A percentile compares a stretch with the other conserved stretches of the same genome.
phyloP scores from a whole-genome alignment of 495 filamentous ascomycete genomes.

The Aspergillus kassunensis region DNA sequence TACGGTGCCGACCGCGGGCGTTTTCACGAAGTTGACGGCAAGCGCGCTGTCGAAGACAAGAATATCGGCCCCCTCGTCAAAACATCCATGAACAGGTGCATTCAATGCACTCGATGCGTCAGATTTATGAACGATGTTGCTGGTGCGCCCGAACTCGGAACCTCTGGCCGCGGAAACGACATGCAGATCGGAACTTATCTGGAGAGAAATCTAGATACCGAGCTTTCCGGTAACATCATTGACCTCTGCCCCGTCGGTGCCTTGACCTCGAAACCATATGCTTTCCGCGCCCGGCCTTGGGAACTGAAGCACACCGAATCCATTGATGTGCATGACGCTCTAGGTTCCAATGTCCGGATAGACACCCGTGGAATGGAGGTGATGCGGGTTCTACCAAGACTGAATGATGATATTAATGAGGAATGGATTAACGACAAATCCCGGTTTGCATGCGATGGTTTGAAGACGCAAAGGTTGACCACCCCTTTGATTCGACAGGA shows the following conservation, averaged over 20 bases:
- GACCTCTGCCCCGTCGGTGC: constrained; percentile 97
- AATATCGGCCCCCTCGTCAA: constrained; percentile 98
- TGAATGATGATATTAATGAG: constrained; percentile 98
- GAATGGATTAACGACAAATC: constrained; percentile 99
- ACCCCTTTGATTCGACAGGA: constrained; percentile 85
- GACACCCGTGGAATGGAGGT: constrained; percentile 93
- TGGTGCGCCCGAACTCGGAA: constrained; percentile 90
- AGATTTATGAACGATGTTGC: constrained; percentile 97
- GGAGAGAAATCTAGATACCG: constrained; percentile 83
- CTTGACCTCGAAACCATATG: constrained; percentile 93
- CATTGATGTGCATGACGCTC: constrained; percentile 85
- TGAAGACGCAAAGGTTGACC: constrained; percentile 90
- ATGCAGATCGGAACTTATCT: constrained; percentile 98
- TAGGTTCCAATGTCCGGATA: constrained; percentile 91
- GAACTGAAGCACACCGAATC: constrained; percentile 91
- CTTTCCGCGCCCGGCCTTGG: constrained; percentile 95
- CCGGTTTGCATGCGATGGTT: constrained; percentile 93
- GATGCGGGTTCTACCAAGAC: constrained; percentile 85
- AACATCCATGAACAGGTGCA: constrained; percentile 99
- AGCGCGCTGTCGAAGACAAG: constrained; percentile 98
- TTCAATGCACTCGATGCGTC: constrained; percentile 96
- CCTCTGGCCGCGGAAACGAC: constrained; percentile 90
- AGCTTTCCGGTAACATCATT: constrained; percentile 95
- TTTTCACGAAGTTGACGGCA: constrained; percentile 91
- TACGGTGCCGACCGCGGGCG: constrained; percentile 94